Percentiles rank a stretch among this genome's conserved stretches.
These are phyloP conservation scores for Capniomyces stellatus DNA, from an alignment of 371 early-diverging fungal species.

Conservation along the genomic window DNA sequence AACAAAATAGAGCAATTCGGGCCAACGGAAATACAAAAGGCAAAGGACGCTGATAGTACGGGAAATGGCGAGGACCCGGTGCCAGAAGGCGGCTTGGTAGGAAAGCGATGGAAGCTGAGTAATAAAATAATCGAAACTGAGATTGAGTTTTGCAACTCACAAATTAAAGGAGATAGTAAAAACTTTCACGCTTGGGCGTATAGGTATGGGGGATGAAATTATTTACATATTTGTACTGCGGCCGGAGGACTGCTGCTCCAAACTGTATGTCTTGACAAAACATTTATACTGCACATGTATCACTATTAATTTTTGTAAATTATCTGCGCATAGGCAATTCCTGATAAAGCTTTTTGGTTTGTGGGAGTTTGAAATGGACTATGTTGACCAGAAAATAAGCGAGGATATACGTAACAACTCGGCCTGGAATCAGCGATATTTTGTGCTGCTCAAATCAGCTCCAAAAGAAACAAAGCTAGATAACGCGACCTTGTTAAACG, in stretches of 20 bases:
- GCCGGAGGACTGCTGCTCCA: too few species aligned
- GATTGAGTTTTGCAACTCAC: conserved; percentile 45
- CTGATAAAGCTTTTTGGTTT: conserved; percentile 51
- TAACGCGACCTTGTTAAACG: conserved; percentile 28
- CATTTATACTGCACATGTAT: too few species aligned
- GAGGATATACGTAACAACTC: conserved; percentile 89
- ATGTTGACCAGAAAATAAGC: conserved; percentile 44
- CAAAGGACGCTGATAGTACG: background rate
- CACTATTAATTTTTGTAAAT: too few species aligned
- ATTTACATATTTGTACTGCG: too few species aligned
- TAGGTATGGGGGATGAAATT: too few species aligned
- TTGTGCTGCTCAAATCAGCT: conserved; percentile 29
- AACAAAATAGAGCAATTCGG: conserved; percentile 14
- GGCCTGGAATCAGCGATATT: conserved; percentile 93
- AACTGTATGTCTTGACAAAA: too few species aligned
- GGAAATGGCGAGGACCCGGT: conserved; percentile 37
- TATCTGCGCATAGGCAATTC: conserved; percentile 78
- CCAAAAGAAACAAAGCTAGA: conserved; percentile 9
- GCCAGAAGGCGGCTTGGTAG: conserved; percentile 47
- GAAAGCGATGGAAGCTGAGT: conserved; percentile 40
- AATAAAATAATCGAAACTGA: conserved; percentile 78
- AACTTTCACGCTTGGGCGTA: conserved; percentile 97
- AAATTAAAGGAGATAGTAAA: conserved; percentile 72
- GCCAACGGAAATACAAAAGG: background rate
- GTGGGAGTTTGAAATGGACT: conserved; percentile 60